These are phyloP conservation scores for Chaetoscypha palmicola DNA, from an alignment of 2,329 filamentous ascomycete species.

Conservation along the genomic window DNA sequence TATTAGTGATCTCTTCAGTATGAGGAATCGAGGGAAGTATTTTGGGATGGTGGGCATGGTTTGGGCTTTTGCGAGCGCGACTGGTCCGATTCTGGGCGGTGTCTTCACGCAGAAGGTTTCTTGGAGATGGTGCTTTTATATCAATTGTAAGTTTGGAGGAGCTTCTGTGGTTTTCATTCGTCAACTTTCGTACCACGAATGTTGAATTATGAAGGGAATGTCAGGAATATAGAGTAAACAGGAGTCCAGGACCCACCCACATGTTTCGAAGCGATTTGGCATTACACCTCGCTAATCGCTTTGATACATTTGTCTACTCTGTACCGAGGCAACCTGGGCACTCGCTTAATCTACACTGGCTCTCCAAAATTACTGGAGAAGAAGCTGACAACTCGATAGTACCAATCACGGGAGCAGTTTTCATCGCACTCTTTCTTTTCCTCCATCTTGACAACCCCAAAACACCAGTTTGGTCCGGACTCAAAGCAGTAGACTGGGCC, in stretches of 20 bases:
- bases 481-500: constrained; percentile 54
- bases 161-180: too few relatives aligned
- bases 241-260: too few relatives aligned
- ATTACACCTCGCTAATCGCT: too few relatives aligned
- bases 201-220: too few relatives aligned
- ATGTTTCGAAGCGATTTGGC: too few relatives aligned
- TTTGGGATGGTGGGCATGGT: constrained; percentile 50
- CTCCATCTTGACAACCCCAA: constrained; percentile 60
- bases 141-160: constrained; percentile 12
- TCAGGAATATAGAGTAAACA: too few relatives aligned
- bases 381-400: constrained; percentile 8
- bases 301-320: too few relatives aligned
- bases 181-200: too few relatives aligned
- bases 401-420: constrained; percentile 25
- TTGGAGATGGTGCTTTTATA: constrained; percentile 49
- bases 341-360: too few relatives aligned
- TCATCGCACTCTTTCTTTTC: constrained; percentile 53
- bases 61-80: constrained; percentile 57
- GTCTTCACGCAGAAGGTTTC: constrained; percentile 54
- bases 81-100: constrained; percentile 62
- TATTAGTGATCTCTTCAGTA: constrained; percentile 47
- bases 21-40: constrained; percentile 39
- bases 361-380: not conserved
- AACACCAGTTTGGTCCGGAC: constrained; percentile 53
- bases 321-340: too few relatives aligned